A percentile compares a stretch with the other conserved stretches of the same genome.
Conservation (phyloP, 176 grass and related monocot species). For the Carex littledalei region DNA sequence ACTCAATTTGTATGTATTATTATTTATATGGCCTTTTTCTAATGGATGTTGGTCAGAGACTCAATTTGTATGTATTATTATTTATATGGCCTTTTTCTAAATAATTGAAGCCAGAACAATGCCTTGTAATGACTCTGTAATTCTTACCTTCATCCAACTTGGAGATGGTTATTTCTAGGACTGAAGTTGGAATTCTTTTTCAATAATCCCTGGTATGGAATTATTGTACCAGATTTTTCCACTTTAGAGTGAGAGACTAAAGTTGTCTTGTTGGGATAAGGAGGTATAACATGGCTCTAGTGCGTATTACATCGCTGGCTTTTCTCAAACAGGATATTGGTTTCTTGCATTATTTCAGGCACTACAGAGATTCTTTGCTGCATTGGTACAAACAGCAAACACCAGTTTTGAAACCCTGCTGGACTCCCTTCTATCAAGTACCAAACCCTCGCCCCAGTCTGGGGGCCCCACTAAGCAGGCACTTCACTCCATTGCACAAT, state of each 20-base stretch:
- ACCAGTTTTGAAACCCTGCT: constrained; percentile 79
- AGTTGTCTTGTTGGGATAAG: not conserved
- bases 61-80: not conserved
- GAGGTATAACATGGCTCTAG: not conserved
- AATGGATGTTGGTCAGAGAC: not conserved
- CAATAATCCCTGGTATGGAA: not conserved
- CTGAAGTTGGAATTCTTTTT: not conserved
- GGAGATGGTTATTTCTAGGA: not conserved
- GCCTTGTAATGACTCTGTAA: not conserved
- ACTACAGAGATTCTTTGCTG: constrained; percentile 76
- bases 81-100: not conserved
- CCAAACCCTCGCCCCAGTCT: constrained; percentile 63
- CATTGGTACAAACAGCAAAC: constrained; percentile 68
- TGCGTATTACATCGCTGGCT: not conserved
- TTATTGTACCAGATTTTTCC: not conserved
- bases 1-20: not conserved
- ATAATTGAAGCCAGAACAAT: not conserved
- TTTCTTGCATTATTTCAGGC: constrained; percentile 37
- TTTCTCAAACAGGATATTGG: not conserved
- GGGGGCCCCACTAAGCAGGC: constrained; percentile 84
- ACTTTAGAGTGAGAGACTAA: not conserved
- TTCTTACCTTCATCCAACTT: not conserved
- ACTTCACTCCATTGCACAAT: constrained; percentile 77
- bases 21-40: no score
- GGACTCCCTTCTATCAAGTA: constrained; percentile 75